Evolutionary conservation across 495 filamentous ascomycete species (phyloP).

Genomic region (Xylaria palmicola): DNA sequence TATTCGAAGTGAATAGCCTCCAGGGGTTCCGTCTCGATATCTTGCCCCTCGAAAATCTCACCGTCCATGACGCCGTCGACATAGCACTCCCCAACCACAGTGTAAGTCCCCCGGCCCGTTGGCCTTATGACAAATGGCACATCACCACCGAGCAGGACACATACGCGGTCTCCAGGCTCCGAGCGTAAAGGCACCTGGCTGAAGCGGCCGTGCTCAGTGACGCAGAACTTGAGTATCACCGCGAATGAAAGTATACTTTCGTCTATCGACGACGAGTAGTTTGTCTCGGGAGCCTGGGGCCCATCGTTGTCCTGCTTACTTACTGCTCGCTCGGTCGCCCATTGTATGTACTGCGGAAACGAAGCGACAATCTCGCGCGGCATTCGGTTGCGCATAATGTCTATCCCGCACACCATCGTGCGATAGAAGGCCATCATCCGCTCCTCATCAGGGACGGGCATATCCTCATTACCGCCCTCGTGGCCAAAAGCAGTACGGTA

Average conservation of each 20-base stretch:
- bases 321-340: neutral
- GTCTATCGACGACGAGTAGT: neutral
- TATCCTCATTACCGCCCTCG: neutral
- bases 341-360: constrained; percentile 17
- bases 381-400: constrained; percentile 18
- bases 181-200: constrained; percentile 9
- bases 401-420: constrained; percentile 19
- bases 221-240: constrained; percentile 10
- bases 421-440: constrained; percentile 4
- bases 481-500: constrained; percentile 1
- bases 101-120: constrained; percentile 10
- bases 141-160: constrained; percentile 27
- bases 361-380: constrained; percentile 7
- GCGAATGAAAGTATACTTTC: neutral
- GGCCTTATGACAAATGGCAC: constrained; percentile 27
- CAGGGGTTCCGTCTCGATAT: neutral
- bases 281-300: neutral
- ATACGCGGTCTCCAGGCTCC: constrained; percentile 23
- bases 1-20: constrained; percentile 39
- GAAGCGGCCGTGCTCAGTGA: constrained; percentile 20
- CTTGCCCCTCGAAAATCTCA: neutral
- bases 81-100: constrained; percentile 16
- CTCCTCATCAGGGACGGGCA: neutral
- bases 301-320: neutral
- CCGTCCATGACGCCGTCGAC: constrained; percentile 20